Evolutionary conservation across 2,329 filamentous ascomycete genomes (phyloP), one percentile per base, ranked within the genome.

Genomic region (Trichoderma afroharzianum): DNA sequence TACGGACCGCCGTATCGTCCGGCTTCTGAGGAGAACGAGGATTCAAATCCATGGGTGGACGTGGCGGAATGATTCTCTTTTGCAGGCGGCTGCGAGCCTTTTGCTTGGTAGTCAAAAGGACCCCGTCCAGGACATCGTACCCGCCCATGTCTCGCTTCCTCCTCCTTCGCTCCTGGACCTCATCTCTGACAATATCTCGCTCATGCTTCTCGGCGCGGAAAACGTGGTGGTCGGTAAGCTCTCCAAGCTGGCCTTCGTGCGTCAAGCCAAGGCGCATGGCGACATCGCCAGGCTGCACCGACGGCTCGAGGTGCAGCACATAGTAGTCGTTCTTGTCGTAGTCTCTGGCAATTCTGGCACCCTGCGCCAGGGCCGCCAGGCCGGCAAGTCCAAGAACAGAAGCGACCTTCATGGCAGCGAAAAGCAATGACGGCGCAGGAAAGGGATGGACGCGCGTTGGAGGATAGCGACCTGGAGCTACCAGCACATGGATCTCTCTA

Each of bases 241-340:
- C 88, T 75, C 93, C 92, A 21, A 98, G 86, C 61, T 88, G 88
- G 47, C 95, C 95, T 77, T 98, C 93, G 81, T 97, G 91, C 58
- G 88, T 86, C 62, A 97, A 85, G 24, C 93, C 94, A 9, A 99
- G 84, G 26, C 89, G 86, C 59, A 85, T 83, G 32, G 94, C 94
- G 74, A 98, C 85, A 53, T 91, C 85, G 28, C 87, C 82, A 18
- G 94, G 94, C 15, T 89, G 86, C 7, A 88, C 85, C 47, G 87
- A 85, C 14, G 88, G 83, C 72, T 92, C 88, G 77, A 99, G 88
- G 75, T 98, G 93, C 61, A 99, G 86, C 74, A 97, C 94, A 80
- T 98, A 98, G 83, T 97, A 98, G 81, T 99, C 95, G 82, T 94
- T 90, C 50, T 88, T 86, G 63, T 92, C 88, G 85, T 97, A 93